These are phyloP conservation scores for Lactarius psammicola DNA, from an alignment of 768 basidiomycete genomes.

Conservation along the genomic window DNA sequence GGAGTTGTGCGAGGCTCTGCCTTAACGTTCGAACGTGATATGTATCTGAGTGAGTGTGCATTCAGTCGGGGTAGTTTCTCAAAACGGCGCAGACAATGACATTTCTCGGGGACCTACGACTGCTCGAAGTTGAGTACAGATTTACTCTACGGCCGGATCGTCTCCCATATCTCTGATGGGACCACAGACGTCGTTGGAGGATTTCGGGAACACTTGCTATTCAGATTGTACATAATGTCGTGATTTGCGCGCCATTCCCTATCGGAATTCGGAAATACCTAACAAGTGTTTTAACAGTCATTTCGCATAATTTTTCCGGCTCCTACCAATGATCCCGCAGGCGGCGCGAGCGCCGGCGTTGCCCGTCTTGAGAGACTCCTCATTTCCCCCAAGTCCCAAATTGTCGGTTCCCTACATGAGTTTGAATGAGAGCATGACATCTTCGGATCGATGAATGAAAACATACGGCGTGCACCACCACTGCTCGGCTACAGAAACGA, in stretches of 20 bases:
- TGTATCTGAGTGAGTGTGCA: not conserved
- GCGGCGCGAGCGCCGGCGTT: constrained; percentile 76
- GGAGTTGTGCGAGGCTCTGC: not conserved
- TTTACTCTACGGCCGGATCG: not conserved
- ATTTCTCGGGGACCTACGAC: not conserved
- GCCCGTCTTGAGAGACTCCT: constrained; percentile 74
- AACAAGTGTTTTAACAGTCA: not conserved
- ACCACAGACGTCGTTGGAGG: not conserved
- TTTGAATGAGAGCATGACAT: too few relatives aligned
- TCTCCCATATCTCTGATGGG: not conserved
- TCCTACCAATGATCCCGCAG: constrained; percentile 74
- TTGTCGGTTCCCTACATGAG: constrained; percentile 70
- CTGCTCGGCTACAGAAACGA: constrained; percentile 49
- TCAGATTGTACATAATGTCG: not conserved
- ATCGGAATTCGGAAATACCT: constrained; percentile 7
- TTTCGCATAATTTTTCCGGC: not conserved
- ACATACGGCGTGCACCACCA: constrained; percentile 71
- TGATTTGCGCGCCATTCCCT: not conserved
- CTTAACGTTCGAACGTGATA: not conserved
- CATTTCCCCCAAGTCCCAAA: constrained; percentile 64
- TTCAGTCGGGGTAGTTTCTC: not conserved
- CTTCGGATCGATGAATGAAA: constrained; percentile 11
- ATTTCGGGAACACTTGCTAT: not conserved
- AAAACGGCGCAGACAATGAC: not conserved
- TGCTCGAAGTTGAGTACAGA: not conserved